Conservation (phyloP, 352 stramenopile genomes). For the Thraustotheca clavata region DNA sequence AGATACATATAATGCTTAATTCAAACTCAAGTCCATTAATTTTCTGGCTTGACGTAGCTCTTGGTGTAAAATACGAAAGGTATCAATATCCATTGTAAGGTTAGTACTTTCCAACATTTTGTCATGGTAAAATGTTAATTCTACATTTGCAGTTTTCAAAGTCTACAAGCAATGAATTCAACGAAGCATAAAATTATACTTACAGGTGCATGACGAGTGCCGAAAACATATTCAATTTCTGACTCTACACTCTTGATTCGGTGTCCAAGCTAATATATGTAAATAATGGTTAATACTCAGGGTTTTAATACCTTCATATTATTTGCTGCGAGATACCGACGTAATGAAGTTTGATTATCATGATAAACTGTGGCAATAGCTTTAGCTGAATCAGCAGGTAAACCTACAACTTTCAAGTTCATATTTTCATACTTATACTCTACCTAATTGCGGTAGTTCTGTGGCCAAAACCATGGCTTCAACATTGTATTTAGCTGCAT, state of each 20-base stretch:
- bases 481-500: constrained; percentile 16
- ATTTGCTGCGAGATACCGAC: neutral
- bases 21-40: neutral
- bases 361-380: neutral
- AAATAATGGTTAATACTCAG: too few species aligned
- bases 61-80: constrained; percentile 7
- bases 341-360: neutral
- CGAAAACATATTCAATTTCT: neutral
- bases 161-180: neutral
- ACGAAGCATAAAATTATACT: neutral
- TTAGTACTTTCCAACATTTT: neutral
- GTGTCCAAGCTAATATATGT: neutral
- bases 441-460: constrained; percentile 16
- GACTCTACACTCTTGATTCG: neutral
- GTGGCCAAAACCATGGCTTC: neutral
- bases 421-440: neutral
- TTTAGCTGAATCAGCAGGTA: neutral
- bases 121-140: neutral
- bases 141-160: neutral
- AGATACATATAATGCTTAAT: neutral
- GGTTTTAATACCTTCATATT: neutral
- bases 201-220: neutral
- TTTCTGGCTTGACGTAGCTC: neutral
- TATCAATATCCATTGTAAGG: neutral
- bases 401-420: neutral